These are phyloP conservation scores for Corinectria fuckeliana DNA, from an alignment of 2,329 filamentous ascomycete genomes.

Conservation along the genomic window DNA sequence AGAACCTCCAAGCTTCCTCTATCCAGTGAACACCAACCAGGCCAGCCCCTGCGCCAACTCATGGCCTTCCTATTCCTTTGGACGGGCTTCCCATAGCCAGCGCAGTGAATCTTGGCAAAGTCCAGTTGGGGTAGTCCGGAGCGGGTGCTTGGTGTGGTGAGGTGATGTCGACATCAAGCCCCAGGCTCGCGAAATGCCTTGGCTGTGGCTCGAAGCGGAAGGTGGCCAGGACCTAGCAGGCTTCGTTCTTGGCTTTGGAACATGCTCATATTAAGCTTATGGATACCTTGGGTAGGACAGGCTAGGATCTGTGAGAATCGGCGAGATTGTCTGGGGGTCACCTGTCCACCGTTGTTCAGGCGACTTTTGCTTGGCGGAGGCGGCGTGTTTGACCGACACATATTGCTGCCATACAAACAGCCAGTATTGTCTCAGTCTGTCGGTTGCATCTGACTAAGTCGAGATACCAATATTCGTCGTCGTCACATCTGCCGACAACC, in stretches of 20 bases:
- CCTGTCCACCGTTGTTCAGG: neutral
- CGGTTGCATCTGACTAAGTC: no score
- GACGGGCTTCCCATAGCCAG: neutral
- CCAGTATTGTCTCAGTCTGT: no score
- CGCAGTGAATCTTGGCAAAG: neutral
- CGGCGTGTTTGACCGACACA: no score
- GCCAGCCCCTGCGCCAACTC: neutral
- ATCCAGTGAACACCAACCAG: neutral
- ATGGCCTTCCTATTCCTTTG: conserved; percentile 9
- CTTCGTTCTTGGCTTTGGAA: neutral
- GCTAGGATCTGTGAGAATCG: neutral
- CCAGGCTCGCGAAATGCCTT: conserved; percentile 12
- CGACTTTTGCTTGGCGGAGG: no score
- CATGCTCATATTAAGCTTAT: conserved; percentile 19
- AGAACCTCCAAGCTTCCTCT: neutral
- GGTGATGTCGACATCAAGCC: conserved; percentile 21
- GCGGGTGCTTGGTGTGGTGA: neutral
- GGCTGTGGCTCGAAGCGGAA: conserved; percentile 7
- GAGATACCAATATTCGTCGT: no score
- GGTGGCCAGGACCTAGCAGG: conserved; percentile 33
- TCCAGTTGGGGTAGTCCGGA: conserved; percentile 1
- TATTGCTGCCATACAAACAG: no score
- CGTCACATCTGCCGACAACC: no score
- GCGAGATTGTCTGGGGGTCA: neutral
- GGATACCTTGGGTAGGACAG: neutral